Evolutionary conservation across 140 eudicot species (phyloP), one percentile per base, ranked within the genome.

Genomic region (Cichorium intybus): DNA sequence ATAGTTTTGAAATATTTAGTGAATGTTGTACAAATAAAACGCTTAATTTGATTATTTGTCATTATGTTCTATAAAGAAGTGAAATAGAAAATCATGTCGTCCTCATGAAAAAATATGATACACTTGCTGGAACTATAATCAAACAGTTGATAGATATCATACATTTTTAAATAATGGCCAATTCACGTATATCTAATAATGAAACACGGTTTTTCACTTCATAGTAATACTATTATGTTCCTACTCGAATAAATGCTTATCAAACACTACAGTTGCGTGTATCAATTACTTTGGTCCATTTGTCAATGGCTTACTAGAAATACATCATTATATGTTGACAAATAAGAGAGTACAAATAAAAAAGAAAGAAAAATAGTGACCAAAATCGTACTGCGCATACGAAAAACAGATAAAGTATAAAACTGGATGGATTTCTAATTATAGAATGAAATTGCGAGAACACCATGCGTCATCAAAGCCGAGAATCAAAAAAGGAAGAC

Each of bases 391-490:
- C 2, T 39, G 28, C 52, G 35, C n/a, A 35, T 35, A 4, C 9
- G 28, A 48, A 7, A 41, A 41, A 39, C 37, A 41, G 2, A 70
- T 22, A 28, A 46, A 62, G 35, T 41, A 16, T 24, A 29, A 10
- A 21, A 56, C 14, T 41, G 23, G 9, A 46, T 24, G 24, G 15
- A 3, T 56, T 56, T 73, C 73, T 73, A 73, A 41, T 21, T 45
- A 64, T 56, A 65, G 78, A 53, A 31, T 29, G 23, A 33, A 46
- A 64, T 45, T 47, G 50, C n/a, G 78, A 64, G 56, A 29, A 46
- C 72, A 64, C 29, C 45, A 33, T 45, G 49, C 73, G 73, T 73
- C 78, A 73, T 45, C 14, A 3, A 35, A 56, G 10, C 71, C 50
- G 59, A 29, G 37, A 49, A 14, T n/a, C 39, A 21, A 69, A 23